Conservation (phyloP, 1,284 basidiomycete species). For the Kalmanozyma brasiliensis region DNA sequence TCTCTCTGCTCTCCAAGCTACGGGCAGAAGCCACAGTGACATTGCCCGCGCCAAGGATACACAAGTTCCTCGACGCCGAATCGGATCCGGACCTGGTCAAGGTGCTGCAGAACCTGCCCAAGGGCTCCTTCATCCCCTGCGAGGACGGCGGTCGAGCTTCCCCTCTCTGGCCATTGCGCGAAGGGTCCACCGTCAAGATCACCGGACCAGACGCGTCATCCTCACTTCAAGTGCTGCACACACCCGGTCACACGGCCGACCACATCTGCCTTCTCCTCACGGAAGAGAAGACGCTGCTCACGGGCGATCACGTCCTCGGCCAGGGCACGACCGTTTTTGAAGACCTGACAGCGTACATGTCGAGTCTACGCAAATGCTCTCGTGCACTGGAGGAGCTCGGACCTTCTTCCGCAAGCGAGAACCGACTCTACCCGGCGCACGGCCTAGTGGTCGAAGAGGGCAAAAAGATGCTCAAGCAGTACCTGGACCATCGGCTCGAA, state of each 20-base stretch:
- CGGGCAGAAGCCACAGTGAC: constrained; percentile 45
- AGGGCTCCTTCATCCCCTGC: constrained; percentile 81
- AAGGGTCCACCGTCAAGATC: constrained; percentile 34
- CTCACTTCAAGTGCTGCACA: constrained; percentile 75
- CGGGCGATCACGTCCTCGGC: constrained; percentile 89
- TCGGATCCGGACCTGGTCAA: constrained; percentile 79
- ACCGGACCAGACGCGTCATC: constrained; percentile 16
- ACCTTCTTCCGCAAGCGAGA: constrained; percentile 32
- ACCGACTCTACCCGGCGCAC: constrained; percentile 82
- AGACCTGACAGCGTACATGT: constrained; percentile 80
- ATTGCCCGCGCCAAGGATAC: constrained; percentile 69
- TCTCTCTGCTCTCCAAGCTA: constrained; percentile 74
- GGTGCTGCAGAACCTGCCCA: constrained; percentile 79
- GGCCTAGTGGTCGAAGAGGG: constrained; percentile 78
- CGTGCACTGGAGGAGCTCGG: constrained; percentile 67
- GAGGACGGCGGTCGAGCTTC: constrained; percentile 8
- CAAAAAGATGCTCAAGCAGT: constrained; percentile 74
- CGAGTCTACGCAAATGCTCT: constrained; percentile 76
- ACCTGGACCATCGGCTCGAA: constrained; percentile 83
- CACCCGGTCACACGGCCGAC: constrained; percentile 91
- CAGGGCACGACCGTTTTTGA: constrained; percentile 91
- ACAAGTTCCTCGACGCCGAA: constrained; percentile 68
- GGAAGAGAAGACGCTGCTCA: constrained; percentile 75
- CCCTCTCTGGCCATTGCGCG: constrained; percentile 36
- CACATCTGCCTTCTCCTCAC: constrained; percentile 74